phyloP scores from a whole-genome alignment of 2,329 filamentous ascomycete species.

The Dactylellina drechsleri region DNA sequence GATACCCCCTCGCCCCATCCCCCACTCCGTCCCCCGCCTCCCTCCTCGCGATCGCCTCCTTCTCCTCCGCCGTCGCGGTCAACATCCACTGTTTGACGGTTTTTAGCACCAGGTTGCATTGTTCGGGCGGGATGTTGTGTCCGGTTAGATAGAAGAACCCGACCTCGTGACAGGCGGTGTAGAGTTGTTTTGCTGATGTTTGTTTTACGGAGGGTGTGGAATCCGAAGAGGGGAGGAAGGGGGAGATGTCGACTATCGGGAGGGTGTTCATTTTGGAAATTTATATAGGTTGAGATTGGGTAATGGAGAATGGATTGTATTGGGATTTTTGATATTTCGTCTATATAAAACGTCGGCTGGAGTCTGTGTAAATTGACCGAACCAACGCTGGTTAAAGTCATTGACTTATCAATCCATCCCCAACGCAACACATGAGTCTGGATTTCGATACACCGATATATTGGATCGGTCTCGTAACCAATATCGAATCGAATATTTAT shows the following conservation, averaged over 20 bases:
- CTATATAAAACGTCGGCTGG: no score
- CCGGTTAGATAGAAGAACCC: constrained; percentile 59
- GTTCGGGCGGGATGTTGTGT: constrained; percentile 38
- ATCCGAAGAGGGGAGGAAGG: constrained; percentile 30
- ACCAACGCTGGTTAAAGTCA: no score
- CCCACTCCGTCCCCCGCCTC: constrained; percentile 54
- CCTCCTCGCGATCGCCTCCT: constrained; percentile 51
- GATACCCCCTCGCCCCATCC: constrained; percentile 58
- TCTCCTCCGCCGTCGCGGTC: constrained; percentile 54
- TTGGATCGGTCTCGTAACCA: no score
- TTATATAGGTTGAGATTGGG: no score
- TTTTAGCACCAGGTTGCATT: constrained; percentile 34
- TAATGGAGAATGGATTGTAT: no score
- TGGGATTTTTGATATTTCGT: no score
- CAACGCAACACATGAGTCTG: no score
- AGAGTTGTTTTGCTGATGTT: constrained; percentile 61
- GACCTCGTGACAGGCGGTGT: constrained; percentile 58
- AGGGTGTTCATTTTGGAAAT: constrained; percentile 1
- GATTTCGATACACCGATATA: no score
- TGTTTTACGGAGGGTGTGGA: constrained; percentile 52
- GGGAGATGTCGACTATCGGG: constrained; percentile 49
- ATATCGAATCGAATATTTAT: no score
- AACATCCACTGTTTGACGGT: constrained; percentile 56
- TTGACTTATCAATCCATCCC: no score
- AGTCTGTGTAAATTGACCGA: no score